These are phyloP conservation scores for Bjerkandera adusta DNA, from an alignment of 1,284 basidiomycete species.

Conservation along the genomic window DNA sequence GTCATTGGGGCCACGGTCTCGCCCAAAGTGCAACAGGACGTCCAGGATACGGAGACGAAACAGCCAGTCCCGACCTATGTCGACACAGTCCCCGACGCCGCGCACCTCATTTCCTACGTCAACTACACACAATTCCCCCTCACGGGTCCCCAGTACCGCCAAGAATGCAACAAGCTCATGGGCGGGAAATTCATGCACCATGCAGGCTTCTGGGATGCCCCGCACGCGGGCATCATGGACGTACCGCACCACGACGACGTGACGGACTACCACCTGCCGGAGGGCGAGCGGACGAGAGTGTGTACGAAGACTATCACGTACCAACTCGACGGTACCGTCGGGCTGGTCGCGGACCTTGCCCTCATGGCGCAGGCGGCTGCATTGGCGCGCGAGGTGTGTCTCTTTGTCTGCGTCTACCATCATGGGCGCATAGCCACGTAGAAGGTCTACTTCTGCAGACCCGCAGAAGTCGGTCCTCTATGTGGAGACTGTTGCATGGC, in stretches of 20 bases:
- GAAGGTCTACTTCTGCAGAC: background rate
- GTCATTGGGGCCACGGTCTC: slow-evolving; percentile 33
- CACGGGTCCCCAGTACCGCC: slow-evolving; percentile 49
- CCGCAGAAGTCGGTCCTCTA: background rate
- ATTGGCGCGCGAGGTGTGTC: slow-evolving; percentile 57
- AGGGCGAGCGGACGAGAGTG: slow-evolving; percentile 32
- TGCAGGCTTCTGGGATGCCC: slow-evolving; percentile 53
- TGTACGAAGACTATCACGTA: slow-evolving; percentile 67
- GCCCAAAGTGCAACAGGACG: slow-evolving; percentile 5
- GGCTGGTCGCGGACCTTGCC: slow-evolving; percentile 60
- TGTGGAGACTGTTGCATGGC: background rate
- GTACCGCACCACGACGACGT: slow-evolving; percentile 45
- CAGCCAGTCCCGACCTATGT: slow-evolving; percentile 18
- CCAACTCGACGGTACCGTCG: slow-evolving; percentile 63
- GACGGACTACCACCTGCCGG: slow-evolving; percentile 30
- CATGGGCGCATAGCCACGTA: background rate
- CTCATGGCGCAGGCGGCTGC: slow-evolving; percentile 64
- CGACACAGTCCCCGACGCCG: slow-evolving; percentile 22
- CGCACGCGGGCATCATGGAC: slow-evolving; percentile 34
- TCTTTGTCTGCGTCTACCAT: slow-evolving; percentile 6
- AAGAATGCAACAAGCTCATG: slow-evolving; percentile 52
- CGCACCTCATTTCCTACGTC: slow-evolving; percentile 50
- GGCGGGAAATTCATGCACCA: slow-evolving; percentile 44
- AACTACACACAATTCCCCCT: slow-evolving; percentile 62
- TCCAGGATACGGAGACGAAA: slow-evolving; percentile 5